Conservation (phyloP, 2,329 filamentous ascomycete genomes). For the Bipolaris gigantea region DNA sequence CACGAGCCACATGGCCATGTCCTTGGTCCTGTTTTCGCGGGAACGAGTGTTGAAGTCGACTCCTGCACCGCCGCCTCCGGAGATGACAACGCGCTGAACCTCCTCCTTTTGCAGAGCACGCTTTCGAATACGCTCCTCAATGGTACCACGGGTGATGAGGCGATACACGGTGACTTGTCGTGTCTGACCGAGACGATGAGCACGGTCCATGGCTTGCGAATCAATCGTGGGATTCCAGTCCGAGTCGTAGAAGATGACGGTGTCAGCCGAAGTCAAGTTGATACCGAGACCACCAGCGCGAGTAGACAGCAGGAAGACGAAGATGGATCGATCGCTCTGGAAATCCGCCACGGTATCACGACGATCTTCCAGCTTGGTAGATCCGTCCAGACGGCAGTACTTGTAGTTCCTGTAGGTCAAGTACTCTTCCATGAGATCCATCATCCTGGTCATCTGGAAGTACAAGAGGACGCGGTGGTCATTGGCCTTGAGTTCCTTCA, state of each 20-base stretch:
- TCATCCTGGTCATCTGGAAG: slow-evolving; percentile 99
- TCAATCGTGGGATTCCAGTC: slow-evolving; percentile 99
- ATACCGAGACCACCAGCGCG: slow-evolving; percentile 97
- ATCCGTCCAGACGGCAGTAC: slow-evolving; percentile 94
- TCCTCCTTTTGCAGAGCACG: slow-evolving; percentile 97
- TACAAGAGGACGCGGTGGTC: slow-evolving; percentile 93
- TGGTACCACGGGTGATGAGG: slow-evolving; percentile 93
- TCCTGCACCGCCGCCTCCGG: slow-evolving; percentile 76
- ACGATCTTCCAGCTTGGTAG: slow-evolving; percentile 94
- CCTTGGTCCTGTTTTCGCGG: slow-evolving; percentile 90
- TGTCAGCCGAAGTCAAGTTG: slow-evolving; percentile 94
- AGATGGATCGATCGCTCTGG: slow-evolving; percentile 91
- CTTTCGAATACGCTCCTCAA: slow-evolving; percentile 97
- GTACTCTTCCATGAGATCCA: slow-evolving; percentile 98
- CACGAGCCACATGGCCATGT: slow-evolving; percentile 98
- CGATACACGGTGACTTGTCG: slow-evolving; percentile 96
- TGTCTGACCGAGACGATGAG: slow-evolving; percentile 95
- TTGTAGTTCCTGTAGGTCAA: slow-evolving; percentile 99
- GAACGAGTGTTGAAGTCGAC: slow-evolving; percentile 96
- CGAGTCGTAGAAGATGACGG: slow-evolving; percentile 99
- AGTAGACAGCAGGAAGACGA: slow-evolving; percentile 94
- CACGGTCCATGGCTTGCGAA: slow-evolving; percentile 97
- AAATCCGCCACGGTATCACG: slow-evolving; percentile 96
- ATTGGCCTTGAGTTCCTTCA: slow-evolving; percentile 87
- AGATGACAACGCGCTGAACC: slow-evolving; percentile 95